Evolutionary conservation across 257 asterid genomes (phyloP), one percentile per base, ranked within the genome.

Genomic region (Nicotiana obtusifolia): DNA sequence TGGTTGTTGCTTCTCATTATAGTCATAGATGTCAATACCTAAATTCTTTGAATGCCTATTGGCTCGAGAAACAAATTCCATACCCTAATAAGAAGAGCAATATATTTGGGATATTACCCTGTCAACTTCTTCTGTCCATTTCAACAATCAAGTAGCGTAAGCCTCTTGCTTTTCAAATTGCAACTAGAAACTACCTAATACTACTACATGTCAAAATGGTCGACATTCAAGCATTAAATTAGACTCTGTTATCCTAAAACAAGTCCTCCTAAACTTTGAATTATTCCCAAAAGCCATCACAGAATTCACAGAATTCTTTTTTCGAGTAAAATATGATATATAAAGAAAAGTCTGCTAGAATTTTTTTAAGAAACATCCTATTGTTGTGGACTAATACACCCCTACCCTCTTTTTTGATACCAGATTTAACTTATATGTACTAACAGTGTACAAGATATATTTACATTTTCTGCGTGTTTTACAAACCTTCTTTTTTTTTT

Each of bases 1-100:
- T 26, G 68, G 68, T 62, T 62, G 78, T 73, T 73, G 79, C 30
- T 73, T 73, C 41, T 73, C 79, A 73, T 73, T 73, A 73, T 24
- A 47, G 61, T 73, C 41, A 73, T 47, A 3, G 37, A n/a, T 26
- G 28, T 57, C 26, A 57, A 57, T 41, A 57, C 24, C 64, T 57
- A 57, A 57, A 57, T 8, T 10, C 24, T 19, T 57, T 57, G 64
- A 57, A 57, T 57, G 9, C 5, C 8, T 57, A 1, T 19, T 19
- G 64, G 64, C 57, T 52, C 57, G 57, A 71, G 1, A 2, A 44
- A 71, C 22, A 33, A 71, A 71, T 11, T 9, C 44, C 8, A 10
- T 11, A 37, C 33, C 41, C 57, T 44, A 52, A 52, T 52, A 71
- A 44, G 60, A 22, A 44, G 33, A 4, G 37, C 13, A 13, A 7